Conservation (phyloP, 352 stramenopile species). For the Blastocystis sp. region DNA sequence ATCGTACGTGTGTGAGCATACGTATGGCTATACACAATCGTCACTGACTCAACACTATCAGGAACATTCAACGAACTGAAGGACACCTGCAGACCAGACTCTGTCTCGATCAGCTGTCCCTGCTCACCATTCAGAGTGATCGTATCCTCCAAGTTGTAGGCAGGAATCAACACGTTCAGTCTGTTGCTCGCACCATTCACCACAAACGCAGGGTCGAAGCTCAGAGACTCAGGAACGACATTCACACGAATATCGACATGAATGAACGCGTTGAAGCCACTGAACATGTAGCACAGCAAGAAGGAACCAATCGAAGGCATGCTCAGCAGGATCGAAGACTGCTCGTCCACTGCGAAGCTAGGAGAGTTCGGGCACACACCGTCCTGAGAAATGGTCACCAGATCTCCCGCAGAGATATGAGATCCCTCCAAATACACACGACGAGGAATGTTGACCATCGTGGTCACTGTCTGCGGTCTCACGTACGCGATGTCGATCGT, state of each 20-base stretch:
- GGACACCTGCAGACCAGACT: not conserved
- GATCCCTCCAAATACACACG: not conserved
- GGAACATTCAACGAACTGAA: conserved; percentile 12
- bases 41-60: not conserved
- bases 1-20: not conserved
- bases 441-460: conserved; percentile 31
- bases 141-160: conserved; percentile 21
- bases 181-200: conserved; percentile 49
- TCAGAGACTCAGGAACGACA: not conserved
- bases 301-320: not conserved
- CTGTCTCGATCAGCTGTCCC: not conserved
- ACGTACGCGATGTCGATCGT: conserved; percentile 19
- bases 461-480: not conserved
- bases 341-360: conserved; percentile 1
- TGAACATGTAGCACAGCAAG: conserved; percentile 36
- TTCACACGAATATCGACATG: not conserved
- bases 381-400: not conserved
- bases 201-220: not conserved
- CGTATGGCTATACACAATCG: conserved; percentile 26
- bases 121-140: conserved; percentile 11
- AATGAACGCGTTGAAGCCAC: not conserved
- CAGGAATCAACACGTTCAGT: not conserved
- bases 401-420: conserved; percentile 1
- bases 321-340: not conserved
- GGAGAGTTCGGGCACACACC: conserved; percentile 12